Conservation (phyloP, 768 basidiomycete species). For the Mycena vulgaris region DNA sequence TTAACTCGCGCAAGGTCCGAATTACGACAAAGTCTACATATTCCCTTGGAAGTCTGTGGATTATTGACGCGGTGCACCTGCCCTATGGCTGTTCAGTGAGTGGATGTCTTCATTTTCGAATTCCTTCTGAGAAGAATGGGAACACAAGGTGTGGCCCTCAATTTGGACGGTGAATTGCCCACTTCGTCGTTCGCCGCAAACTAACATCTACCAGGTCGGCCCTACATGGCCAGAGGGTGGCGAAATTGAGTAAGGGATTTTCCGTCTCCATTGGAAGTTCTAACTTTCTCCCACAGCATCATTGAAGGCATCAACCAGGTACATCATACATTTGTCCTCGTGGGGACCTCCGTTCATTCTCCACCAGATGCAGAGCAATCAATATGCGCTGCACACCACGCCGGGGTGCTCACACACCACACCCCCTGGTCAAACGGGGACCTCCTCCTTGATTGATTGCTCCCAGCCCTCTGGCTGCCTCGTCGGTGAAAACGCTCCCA, state of each 20-base stretch:
- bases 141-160: conserved; percentile 63
- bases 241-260: conserved; percentile 60
- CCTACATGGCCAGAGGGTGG: conserved; percentile 61
- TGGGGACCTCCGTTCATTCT: neutral
- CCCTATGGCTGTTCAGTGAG: conserved; percentile 69
- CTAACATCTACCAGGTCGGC: conserved; percentile 41
- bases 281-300: conserved; percentile 57
- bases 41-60: conserved; percentile 59
- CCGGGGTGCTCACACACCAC: conserved; percentile 56
- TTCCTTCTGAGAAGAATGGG: conserved; percentile 1
- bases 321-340: neutral
- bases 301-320: conserved; percentile 89
- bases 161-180: conserved; percentile 61
- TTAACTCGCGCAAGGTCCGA: conserved; percentile 52
- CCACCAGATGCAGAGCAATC: conserved; percentile 62
- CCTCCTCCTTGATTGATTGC: conserved; percentile 69
- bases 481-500: conserved; percentile 68
- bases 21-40: conserved; percentile 61
- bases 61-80: conserved; percentile 63
- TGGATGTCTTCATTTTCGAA: conserved; percentile 1
- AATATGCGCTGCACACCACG: conserved; percentile 84
- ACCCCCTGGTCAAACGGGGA: conserved; percentile 62
- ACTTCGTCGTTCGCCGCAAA: neutral
- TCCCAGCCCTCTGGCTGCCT: conserved; percentile 76
- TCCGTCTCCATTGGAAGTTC: neutral